A percentile compares a stretch with the other conserved stretches of the same genome.
Evolutionary conservation across 306 rosid species (phyloP).

Genomic region (Acacia acuminata): DNA sequence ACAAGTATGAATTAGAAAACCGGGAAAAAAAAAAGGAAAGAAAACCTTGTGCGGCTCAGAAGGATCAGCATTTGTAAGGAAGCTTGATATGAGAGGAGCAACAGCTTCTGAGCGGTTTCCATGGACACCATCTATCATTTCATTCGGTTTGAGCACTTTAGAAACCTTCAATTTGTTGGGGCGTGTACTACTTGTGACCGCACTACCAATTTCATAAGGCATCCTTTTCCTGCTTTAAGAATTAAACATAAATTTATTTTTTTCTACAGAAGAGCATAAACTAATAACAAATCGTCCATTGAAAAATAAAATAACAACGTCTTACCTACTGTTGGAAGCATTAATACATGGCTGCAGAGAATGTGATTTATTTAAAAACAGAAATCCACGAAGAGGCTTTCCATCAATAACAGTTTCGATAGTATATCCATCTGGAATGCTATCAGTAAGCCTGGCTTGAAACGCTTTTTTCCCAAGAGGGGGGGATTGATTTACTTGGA

Average conservation of each 20-base stretch:
- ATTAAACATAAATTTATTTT: slow-evolving; percentile 26
- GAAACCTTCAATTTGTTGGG: slow-evolving; percentile 51
- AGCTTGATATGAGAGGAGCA: slow-evolving; percentile 38
- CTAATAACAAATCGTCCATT: neutral
- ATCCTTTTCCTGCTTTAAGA: slow-evolving; percentile 71
- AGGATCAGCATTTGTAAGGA: slow-evolving; percentile 44
- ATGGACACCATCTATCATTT: slow-evolving; percentile 37
- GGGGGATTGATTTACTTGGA: slow-evolving; percentile 48
- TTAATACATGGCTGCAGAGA: slow-evolving; percentile 38
- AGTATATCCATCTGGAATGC: slow-evolving; percentile 57
- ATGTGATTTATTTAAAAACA: slow-evolving; percentile 65
- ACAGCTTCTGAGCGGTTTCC: slow-evolving; percentile 44
- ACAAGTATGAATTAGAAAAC: neutral
- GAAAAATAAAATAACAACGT: neutral
- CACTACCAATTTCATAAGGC: slow-evolving; percentile 49
- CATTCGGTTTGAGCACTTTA: slow-evolving; percentile 44
- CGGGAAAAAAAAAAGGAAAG: neutral
- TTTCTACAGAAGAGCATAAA: neutral
- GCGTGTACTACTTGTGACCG: slow-evolving; percentile 54
- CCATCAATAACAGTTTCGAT: slow-evolving; percentile 93
- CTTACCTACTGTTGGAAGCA: slow-evolving; percentile 61
- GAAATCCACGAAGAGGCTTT: slow-evolving; percentile 82
- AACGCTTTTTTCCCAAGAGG: slow-evolving; percentile 62
- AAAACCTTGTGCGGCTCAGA: slow-evolving; percentile 57
- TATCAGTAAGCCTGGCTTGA: slow-evolving; percentile 79